Base-by-base conservation (phyloP, 2,329 filamentous ascomycete genomes). In the Mycosphaerella arachidis region DNA sequence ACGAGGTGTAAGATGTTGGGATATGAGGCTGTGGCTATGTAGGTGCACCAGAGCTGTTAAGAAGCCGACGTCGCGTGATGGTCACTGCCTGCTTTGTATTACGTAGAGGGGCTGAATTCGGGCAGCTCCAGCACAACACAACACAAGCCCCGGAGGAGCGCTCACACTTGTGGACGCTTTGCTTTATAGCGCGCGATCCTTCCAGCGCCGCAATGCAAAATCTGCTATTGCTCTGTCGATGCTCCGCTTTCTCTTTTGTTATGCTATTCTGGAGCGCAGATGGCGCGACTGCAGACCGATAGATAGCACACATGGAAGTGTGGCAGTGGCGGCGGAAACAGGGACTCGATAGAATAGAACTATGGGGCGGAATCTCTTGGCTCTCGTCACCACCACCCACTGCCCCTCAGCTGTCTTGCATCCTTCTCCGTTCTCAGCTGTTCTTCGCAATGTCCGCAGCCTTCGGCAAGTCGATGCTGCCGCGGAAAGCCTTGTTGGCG, bases 81-180 rank as follows among this genome's bases (percentile, higher is more conserved):
- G 53, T 45, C 53, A 55, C 37, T 55, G 33, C 35, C n/a, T 55
- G 35, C 52, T 54, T 35, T 27, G 29, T n/a, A 30, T 29, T n/a
- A 52, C 51, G 27, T 18, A 31, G 31, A 12, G 51, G 30, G 51
- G 51, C 51, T 37, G 51, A 31, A 29, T 52, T 50, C 40, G n/a
- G 1, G 13, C 40, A 43, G 40, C 40, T 43, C 40, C 7, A 43
- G 40, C 13, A 18, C 7, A 27, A 31, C 40, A 43, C 24, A 24
- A 24, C 24, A 24, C 24, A 24, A 24, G 2, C 24, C 3, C 24
- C 24, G 24, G 3, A 43, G 40, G 40, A 43, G 2, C 33, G 33
- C 9, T 9, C 13, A n/a, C 40, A 43, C 40, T 43, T 43, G 40
- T 43, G 40, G 31, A 8, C 12, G 12, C 31, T 3, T 35, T 35